Base-by-base conservation (phyloP, 805 yeast genomes). In the Kockiozyma suomiensis region DNA sequence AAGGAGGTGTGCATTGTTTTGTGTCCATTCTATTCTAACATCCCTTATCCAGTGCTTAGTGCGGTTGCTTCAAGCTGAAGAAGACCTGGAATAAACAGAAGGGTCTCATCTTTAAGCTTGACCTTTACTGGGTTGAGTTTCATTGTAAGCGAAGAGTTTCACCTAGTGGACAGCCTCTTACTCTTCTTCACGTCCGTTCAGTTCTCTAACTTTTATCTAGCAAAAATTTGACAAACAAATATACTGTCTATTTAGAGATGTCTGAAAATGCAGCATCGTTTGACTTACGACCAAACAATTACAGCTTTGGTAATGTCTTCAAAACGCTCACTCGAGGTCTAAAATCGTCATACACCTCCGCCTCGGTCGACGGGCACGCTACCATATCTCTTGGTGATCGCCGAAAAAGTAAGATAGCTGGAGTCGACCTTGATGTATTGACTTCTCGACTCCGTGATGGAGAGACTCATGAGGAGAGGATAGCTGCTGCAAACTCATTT, bases 401-500 rank as follows among this genome's bases (percentile, higher is more conserved):
- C 72, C 56, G 61, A 64, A 54, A 56, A 65, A 53, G 50, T 59
- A 43, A 25, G 58, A 23, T 42, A 33, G 49, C 43, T 13, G 55
- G 47, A 5, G 17, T 40, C 25, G 51, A 49, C 38, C 42, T 52
- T n/a, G 61, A 42, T 25, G 37, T 19, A 15, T 19, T 58, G 28
- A 40, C 60, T 4, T 26, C 57, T 15, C 50, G 56, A 4, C 38
- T 58, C 4, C 45, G 56, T 13, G 30, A 40, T 49, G 46, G 52
- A 8, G 50, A 62, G 2, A 50, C 73, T 1, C 63, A 69, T n/a
- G 66, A 72, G 37, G 74, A 73, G 21, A 68, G 75, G 25, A 68
- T 75, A 1, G 75, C 79, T 1, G 84, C 87, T 0, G 84, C 88
- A 0, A 76, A 75, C 1, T 72, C 78, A 21, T 72, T 90, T 43